Conservation (phyloP, 148 eudicot genomes). For the Vaccinium corymbosum region DNA sequence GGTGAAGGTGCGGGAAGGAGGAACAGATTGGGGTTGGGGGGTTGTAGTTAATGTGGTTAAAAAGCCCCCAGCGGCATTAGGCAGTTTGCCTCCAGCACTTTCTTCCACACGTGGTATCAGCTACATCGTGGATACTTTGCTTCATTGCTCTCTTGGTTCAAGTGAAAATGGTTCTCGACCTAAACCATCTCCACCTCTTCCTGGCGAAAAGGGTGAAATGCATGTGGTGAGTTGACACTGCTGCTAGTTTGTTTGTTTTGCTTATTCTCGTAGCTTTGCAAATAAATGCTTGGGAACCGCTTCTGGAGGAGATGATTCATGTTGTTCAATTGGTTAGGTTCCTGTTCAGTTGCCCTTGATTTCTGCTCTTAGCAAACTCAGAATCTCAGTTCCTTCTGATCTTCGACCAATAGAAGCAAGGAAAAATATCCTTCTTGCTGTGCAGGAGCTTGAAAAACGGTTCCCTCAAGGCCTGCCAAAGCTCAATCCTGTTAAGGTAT, state of each 20-base stretch:
- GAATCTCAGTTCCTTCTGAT: slow-evolving; percentile 75
- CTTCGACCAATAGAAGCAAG: slow-evolving; percentile 88
- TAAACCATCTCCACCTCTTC: slow-evolving; percentile 86
- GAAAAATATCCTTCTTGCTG: slow-evolving; percentile 79
- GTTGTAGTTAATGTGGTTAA: slow-evolving; percentile 96
- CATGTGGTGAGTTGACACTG: slow-evolving; percentile 74
- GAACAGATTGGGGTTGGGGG: slow-evolving; percentile 99
- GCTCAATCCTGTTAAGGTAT: slow-evolving; percentile 94
- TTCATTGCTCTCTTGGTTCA: slow-evolving; percentile 86
- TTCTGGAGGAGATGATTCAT: slow-evolving; percentile 8
- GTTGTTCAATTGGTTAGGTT: slow-evolving; percentile 44
- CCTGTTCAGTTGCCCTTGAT: slow-evolving; percentile 90
- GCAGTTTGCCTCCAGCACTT: slow-evolving; percentile 48
- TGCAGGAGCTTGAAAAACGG: slow-evolving; percentile 82
- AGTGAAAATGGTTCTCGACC: slow-evolving; percentile 90
- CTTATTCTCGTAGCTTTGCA: slow-evolving; percentile 6
- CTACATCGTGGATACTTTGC: slow-evolving; percentile 88
- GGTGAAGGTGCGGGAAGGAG: slow-evolving; percentile 88
- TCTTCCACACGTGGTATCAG: slow-evolving; percentile 58
- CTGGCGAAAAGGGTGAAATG: slow-evolving; percentile 99
- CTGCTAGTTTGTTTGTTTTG: slow-evolving; percentile 11
- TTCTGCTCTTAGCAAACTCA: slow-evolving; percentile 77
- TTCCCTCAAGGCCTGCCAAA: slow-evolving; percentile 91
- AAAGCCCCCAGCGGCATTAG: slow-evolving; percentile 50
- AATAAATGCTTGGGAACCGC: slow-evolving; percentile 12